Base-by-base conservation (phyloP, 2,329 filamentous ascomycete species). In the Pseudocercospora macadamiae region DNA sequence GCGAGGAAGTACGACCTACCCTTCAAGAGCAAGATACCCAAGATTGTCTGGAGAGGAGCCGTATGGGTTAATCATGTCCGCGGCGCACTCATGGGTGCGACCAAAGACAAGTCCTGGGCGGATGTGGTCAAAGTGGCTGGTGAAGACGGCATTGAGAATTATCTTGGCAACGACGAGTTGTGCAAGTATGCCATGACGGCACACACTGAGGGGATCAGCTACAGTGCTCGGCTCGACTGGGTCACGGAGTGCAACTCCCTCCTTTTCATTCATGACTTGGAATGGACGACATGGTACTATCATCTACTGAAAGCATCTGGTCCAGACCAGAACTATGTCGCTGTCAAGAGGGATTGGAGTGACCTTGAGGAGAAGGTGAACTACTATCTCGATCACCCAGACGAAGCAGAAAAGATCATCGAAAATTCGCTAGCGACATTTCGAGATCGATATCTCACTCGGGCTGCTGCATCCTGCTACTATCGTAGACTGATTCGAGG, bases 401-500 rank as follows among this genome's bases (percentile, higher is more conserved):
- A 45, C 2, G 30, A 54, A 19, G 49, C 51, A 25, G 73, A 80
- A 66, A 69, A 68, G 30, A 82, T 86, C 54, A 82, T 82, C 12
- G 70, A 77, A 25, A 82, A 83, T 64, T 75, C 74, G 2, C 75
- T 79, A 4, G 67, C 67, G 39, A 77, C 75, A 14, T 83, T 83
- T 64, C 75, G 81, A 2, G 80, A 84, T 63, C 71, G 79, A 2
- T 84, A 83, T 64, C 70, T 84, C 25, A 68, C 66, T 3, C 57
- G 62, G 18, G 66, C 69, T 4, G 69, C 69, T 2, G 64, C 64
- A 28, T 57, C 64, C 14, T 71, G 69, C 52, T 54, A 52, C 18
- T 61, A 51, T 54, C 23, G 55, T 28, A 32, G 48, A 14, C 23
- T 70, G 54, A 55, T 70, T 10, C n/a, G 51, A 18, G 62, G 53